Evolutionary conservation across 805 yeast genomes (phyloP).

Genomic region (Barnettozyma wickerhamii): DNA sequence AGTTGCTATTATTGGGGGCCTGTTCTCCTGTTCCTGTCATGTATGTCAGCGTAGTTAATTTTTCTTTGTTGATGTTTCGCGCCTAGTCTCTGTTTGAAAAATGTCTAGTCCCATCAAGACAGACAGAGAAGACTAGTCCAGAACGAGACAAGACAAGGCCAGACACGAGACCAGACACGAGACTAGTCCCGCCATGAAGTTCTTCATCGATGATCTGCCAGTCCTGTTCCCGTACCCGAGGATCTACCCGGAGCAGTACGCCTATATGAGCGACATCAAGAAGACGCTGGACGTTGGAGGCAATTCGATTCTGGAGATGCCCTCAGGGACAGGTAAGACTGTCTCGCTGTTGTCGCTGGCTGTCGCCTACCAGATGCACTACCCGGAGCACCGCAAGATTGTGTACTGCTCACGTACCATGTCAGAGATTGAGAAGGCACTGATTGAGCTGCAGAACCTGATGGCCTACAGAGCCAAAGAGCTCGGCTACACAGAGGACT

Average conservation of each 20-base stretch:
- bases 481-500: conserved; percentile 83
- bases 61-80: no score
- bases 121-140: no score
- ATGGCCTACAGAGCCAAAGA: conserved; percentile 85
- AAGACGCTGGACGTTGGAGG: conserved; percentile 94
- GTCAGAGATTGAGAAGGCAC: conserved; percentile 98
- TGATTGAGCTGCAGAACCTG: conserved; percentile 81
- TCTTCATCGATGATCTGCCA: conserved; percentile 92
- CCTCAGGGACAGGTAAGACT: conserved; percentile 99
- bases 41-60: no score
- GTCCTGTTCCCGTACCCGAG: conserved; percentile 94
- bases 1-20: neutral
- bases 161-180: no score
- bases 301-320: conserved; percentile 96
- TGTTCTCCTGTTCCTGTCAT: no score
- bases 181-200: no score
- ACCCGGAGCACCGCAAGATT: conserved; percentile 91
- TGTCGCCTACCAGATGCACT: conserved; percentile 91
- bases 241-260: conserved; percentile 97
- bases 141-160: no score
- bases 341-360: conserved; percentile 87
- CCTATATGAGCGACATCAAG: conserved; percentile 95
- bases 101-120: no score
- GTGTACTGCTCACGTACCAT: conserved; percentile 98
- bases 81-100: no score